Conservation (phyloP, 2,329 filamentous ascomycete species). For the Colletotrichum ledebouriae region DNA sequence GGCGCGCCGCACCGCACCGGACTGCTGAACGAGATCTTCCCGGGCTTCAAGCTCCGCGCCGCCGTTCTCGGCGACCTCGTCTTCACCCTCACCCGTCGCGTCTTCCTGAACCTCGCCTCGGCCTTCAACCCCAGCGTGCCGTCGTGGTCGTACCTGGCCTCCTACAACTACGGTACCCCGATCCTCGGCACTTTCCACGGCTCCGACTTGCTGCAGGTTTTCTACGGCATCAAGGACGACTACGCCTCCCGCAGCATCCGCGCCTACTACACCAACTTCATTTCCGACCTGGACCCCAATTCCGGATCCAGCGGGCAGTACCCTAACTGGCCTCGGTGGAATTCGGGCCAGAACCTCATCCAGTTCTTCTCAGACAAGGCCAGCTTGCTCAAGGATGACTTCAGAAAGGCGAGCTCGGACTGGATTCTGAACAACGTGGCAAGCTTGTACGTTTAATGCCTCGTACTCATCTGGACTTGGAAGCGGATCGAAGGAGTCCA, state of each 20-base stretch:
- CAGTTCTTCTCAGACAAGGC: slow-evolving; percentile 57
- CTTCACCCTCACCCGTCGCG: slow-evolving; percentile 58
- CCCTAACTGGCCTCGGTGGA: slow-evolving; percentile 59
- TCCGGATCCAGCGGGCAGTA: slow-evolving; percentile 56
- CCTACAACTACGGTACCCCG: slow-evolving; percentile 79
- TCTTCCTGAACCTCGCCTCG: slow-evolving; percentile 61
- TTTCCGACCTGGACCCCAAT: slow-evolving; percentile 80
- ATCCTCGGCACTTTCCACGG: slow-evolving; percentile 83
- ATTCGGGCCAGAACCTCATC: slow-evolving; percentile 62
- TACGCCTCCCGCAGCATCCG: slow-evolving; percentile 49
- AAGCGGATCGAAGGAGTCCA: background rate
- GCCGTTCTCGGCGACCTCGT: slow-evolving; percentile 74
- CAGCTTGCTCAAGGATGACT: slow-evolving; percentile 54
- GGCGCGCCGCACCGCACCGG: slow-evolving; percentile 73
- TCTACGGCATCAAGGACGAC: slow-evolving; percentile 57
- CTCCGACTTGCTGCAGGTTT: slow-evolving; percentile 77
- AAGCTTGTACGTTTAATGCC: slow-evolving; percentile 17
- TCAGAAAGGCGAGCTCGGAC: slow-evolving; percentile 49
- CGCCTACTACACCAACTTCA: slow-evolving; percentile 80
- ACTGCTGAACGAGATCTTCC: slow-evolving; percentile 70
- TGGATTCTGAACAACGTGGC: slow-evolving; percentile 44
- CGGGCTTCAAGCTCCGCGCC: slow-evolving; percentile 74
- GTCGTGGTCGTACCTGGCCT: slow-evolving; percentile 81
- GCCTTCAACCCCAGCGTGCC: slow-evolving; percentile 67
- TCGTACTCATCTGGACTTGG: background rate